A percentile compares a stretch with the other conserved stretches of the same genome.
Conservation (phyloP, 768 basidiomycete species). For the Serendipita indica region DNA sequence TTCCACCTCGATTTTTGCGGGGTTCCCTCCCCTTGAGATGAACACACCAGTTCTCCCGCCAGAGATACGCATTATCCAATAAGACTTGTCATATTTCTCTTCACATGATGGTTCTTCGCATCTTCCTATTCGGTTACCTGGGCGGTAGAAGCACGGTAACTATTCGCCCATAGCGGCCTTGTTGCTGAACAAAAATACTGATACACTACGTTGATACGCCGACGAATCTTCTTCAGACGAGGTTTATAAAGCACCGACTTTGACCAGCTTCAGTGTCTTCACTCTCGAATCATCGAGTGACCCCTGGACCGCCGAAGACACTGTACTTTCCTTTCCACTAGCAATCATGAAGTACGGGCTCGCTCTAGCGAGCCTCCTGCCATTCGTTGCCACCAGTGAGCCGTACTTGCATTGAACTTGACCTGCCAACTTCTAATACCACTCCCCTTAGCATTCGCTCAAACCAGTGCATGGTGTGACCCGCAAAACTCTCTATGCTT, state of each 20-base stretch:
- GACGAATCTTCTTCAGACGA: background rate
- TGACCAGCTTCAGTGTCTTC: background rate
- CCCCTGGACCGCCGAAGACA: background rate
- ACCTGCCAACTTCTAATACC: background rate
- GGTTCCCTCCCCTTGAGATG: no score
- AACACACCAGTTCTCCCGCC: no score
- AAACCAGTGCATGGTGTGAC: background rate
- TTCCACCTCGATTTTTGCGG: background rate
- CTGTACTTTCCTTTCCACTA: background rate
- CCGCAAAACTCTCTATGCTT: background rate
- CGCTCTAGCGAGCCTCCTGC: background rate
- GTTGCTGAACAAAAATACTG: background rate
- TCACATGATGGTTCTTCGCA: background rate
- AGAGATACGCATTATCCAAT: no score
- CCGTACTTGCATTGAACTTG: background rate
- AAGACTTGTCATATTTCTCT: background rate
- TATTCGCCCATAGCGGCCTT: conserved; percentile 3
- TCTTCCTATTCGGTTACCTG: background rate
- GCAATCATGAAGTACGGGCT: conserved; percentile 6
- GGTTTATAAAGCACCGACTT: background rate
- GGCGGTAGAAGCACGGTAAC: conserved; percentile 7
- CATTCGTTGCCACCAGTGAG: background rate
- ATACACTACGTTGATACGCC: background rate
- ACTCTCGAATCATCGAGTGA: background rate
- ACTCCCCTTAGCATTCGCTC: background rate